Base-by-base conservation (phyloP, 495 filamentous ascomycete genomes). In the Oidiodendron maius region DNA sequence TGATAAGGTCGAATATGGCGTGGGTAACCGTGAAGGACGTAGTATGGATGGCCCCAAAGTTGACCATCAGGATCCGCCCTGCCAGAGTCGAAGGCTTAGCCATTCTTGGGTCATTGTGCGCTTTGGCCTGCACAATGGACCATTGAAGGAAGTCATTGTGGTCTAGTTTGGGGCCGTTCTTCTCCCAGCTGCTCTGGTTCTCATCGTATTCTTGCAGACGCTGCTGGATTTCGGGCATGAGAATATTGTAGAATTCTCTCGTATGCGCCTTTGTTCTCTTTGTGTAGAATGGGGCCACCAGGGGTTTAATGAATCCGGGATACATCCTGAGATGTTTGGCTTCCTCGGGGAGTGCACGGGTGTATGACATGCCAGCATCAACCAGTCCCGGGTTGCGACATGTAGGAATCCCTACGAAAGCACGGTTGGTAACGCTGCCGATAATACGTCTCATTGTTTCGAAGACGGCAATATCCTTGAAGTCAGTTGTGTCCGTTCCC, bases 41-140 rank as follows among this genome's bases (percentile, higher is more conserved):
- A 1, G 77, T 77, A 53, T 77, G 74, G 25, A 77, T 74, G 0
- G 72, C 62, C 2, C 64, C 71, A 32, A 79, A 74, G 43, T 70
- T 72, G n/a, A 75, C 46, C 5, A 59, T 53, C 24, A 66, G 61
- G 9, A 77, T 56, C 0, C 71, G 66, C 6, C 56, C 46, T 4
- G 64, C 41, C 49, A 68, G 60, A 21, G 59, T 55, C 3, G 48
- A 24, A 9, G 61, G 46, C 6, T 60, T 50, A 3, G 57, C 44
- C 28, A 67, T 58, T 2, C 40, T 35, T 15, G 53, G 47, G 38
- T 66, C 57, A 20, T 55, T 57, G 40, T 61, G 59, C 0, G 53
- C 23, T 8, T 56, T 32, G 12, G 59, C 55, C 39, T 71, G 58
- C 32, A 52, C 46, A 26, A 71, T 55, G 0, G 60, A 55, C 68